A percentile compares a stretch with the other conserved stretches of the same genome.
Conservation (phyloP, 345 rosid species). For the Melaleuca alternifolia region DNA sequence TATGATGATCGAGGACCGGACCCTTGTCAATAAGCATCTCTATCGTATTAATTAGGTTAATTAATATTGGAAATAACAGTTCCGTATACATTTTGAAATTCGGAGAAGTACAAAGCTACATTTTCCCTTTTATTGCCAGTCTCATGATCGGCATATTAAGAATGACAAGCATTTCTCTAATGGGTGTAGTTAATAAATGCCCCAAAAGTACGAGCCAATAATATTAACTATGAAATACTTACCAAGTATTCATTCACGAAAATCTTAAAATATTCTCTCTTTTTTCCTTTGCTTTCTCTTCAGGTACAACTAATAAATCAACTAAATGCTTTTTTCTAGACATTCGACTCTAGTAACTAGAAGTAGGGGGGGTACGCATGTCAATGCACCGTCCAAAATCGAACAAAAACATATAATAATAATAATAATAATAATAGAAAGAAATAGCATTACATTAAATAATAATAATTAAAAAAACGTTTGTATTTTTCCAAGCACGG, state of each 20-base stretch:
- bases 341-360: too few species aligned
- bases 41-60: neutral
- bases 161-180: neutral
- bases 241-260: too few species aligned
- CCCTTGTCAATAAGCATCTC: too few species aligned
- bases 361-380: accelerated
- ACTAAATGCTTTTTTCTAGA: neutral
- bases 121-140: neutral
- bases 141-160: accelerated
- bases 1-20: too few species aligned
- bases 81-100: neutral
- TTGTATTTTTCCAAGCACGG: neutral
- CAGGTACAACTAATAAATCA: accelerated
- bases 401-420: neutral
- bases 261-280: neutral
- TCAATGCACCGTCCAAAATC: neutral
- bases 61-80: neutral
- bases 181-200: too few species aligned
- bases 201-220: neutral
- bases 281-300: neutral
- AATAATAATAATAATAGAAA: too few species aligned
- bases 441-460: too few species aligned
- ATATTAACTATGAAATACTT: neutral
- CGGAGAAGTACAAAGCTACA: neutral
- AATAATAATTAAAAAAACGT: too few species aligned